Evolutionary conservation across 768 basidiomycete species (phyloP).

Genomic region (Galerina sulciceps): DNA sequence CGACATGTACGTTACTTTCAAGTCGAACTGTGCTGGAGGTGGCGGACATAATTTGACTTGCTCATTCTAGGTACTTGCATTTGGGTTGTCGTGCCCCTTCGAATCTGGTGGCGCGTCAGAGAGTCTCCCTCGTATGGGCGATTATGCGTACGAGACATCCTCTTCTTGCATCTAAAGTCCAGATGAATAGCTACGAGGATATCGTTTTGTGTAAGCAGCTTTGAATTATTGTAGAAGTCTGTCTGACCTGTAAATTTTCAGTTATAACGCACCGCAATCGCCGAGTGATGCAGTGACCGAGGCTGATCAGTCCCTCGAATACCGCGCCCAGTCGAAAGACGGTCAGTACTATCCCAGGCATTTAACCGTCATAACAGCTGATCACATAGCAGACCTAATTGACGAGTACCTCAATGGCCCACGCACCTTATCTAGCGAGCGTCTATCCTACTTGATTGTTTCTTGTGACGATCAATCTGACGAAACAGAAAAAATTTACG

Average conservation of each 20-base stretch:
- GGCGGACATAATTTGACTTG: background rate
- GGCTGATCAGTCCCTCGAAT: constrained; percentile 40
- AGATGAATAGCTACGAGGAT: constrained; percentile 65
- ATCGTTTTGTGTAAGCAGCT: constrained; percentile 65
- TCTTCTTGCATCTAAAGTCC: constrained; percentile 64
- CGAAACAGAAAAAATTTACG: constrained; percentile 39
- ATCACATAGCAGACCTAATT: constrained; percentile 53
- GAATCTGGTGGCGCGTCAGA: constrained; percentile 41
- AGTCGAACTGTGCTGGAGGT: no score
- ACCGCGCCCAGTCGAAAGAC: constrained; percentile 55
- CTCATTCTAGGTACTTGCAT: constrained; percentile 77
- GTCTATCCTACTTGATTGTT: constrained; percentile 70
- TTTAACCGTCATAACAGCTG: background rate
- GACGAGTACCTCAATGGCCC: constrained; percentile 78
- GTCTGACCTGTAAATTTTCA: constrained; percentile 29
- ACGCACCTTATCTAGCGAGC: constrained; percentile 68
- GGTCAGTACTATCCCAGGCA: constrained; percentile 34
- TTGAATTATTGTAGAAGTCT: constrained; percentile 19
- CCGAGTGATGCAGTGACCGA: constrained; percentile 14
- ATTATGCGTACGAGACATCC: constrained; percentile 74
- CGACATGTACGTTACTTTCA: constrained; percentile 67
- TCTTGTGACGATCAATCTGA: constrained; percentile 9
- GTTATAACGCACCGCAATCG: constrained; percentile 22
- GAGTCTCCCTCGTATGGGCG: constrained; percentile 70
- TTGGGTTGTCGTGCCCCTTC: constrained; percentile 62